Conservation (phyloP, 371 early-diverging fungal species). For the Rhizopus sp. region DNA sequence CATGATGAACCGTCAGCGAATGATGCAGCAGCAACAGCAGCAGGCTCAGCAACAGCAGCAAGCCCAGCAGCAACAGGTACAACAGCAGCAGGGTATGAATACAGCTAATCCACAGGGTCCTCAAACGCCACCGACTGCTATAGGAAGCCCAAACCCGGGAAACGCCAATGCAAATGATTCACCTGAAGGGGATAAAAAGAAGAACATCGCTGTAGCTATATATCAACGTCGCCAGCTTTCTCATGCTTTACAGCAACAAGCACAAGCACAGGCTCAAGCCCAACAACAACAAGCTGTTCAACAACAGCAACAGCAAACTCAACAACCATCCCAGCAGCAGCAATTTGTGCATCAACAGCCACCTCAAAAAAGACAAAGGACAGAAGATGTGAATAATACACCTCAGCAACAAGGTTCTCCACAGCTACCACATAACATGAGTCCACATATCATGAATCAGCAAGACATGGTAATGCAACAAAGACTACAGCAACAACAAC, state of each 20-base stretch:
- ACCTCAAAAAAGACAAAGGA: conserved; percentile 30
- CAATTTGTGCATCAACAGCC: conserved; percentile 16
- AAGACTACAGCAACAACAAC: conserved; percentile 24
- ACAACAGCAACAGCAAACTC: conserved; percentile 17
- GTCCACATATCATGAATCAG: conserved; percentile 27
- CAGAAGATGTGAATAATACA: conserved; percentile 10
- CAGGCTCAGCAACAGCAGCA: conserved; percentile 4
- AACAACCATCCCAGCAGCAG: conserved; percentile 3
- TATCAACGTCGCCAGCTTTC: conserved; percentile 36
- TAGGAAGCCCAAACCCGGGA: conserved; percentile 23
- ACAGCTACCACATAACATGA: conserved; percentile 31
- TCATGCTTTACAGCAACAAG: conserved; percentile 37
- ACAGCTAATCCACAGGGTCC: conserved; percentile 1
- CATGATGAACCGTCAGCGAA: conserved; percentile 21
- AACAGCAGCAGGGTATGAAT: conserved; percentile 22
- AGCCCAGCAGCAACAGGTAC: conserved; percentile 28
- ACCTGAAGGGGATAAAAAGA: conserved; percentile 41
- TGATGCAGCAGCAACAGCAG: conserved; percentile 16
- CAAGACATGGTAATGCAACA: conserved; percentile 33
- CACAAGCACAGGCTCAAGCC: conserved; percentile 27
- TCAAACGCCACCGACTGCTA: conserved; percentile 23
- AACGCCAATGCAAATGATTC: conserved; percentile 22
- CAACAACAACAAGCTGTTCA: conserved; percentile 15
- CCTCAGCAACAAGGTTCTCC: conserved; percentile 26
- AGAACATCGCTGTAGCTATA: conserved; percentile 25